phyloP scores from a whole-genome alignment of 2,329 filamentous ascomycete genomes.

The Xylaria sp. region DNA sequence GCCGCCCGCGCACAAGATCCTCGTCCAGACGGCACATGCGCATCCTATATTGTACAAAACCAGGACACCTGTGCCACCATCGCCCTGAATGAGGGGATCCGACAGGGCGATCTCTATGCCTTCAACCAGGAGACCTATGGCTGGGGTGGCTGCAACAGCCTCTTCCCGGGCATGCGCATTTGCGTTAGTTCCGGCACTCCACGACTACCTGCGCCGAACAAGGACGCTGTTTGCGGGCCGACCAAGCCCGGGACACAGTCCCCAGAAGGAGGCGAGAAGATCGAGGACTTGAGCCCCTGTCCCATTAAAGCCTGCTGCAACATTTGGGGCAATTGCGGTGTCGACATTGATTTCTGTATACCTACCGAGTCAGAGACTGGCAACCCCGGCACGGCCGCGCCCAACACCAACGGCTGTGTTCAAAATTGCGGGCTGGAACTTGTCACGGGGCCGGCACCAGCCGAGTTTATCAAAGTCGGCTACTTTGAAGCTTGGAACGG shows the following conservation, averaged over 20 bases:
- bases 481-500: slow-evolving; percentile 39
- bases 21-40: slow-evolving; percentile 54
- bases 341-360: slow-evolving; percentile 43
- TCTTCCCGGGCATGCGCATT: slow-evolving; percentile 28
- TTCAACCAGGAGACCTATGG: slow-evolving; percentile 57
- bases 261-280: slow-evolving; percentile 20
- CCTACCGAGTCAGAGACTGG: slow-evolving; percentile 46
- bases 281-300: slow-evolving; percentile 47
- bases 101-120: slow-evolving; percentile 48
- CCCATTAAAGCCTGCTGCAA: slow-evolving; percentile 57
- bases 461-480: slow-evolving; percentile 16
- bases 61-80: slow-evolving; percentile 53
- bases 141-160: slow-evolving; percentile 51
- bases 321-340: slow-evolving; percentile 53
- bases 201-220: slow-evolving; percentile 30
- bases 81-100: slow-evolving; percentile 48
- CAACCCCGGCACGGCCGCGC: slow-evolving; percentile 50
- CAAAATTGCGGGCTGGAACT: slow-evolving; percentile 56
- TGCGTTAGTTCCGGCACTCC: slow-evolving; percentile 33
- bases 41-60: slow-evolving; percentile 49
- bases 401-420: slow-evolving; percentile 51
- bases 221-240: slow-evolving; percentile 34
- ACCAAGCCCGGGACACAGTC: slow-evolving; percentile 32
- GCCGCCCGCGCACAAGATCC: slow-evolving; percentile 30
- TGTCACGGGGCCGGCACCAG: slow-evolving; percentile 44